A percentile compares a stretch with the other conserved stretches of the same genome.
Conservation (phyloP, 352 stramenopile species). For the Aphanomyces invadans region DNA sequence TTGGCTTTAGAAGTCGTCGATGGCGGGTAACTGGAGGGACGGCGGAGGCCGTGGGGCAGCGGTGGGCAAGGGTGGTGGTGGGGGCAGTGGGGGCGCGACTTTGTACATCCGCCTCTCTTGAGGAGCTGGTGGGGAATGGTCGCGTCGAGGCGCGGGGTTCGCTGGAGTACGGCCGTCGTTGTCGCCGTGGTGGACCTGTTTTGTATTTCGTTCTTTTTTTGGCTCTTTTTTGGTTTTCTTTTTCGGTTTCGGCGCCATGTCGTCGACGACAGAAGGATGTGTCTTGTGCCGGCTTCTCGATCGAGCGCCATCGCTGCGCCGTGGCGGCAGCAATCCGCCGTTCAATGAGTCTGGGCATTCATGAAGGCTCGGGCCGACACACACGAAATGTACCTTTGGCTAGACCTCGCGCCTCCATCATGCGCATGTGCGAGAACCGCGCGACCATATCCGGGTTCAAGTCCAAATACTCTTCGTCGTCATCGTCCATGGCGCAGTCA, state of each 20-base stretch:
- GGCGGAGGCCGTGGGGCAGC: background rate
- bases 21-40: constrained; percentile 2
- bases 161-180: too few relatives aligned
- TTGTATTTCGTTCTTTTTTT: too few relatives aligned
- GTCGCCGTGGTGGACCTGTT: too few relatives aligned
- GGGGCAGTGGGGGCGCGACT: background rate
- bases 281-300: background rate
- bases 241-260: background rate
- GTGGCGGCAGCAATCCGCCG: background rate
- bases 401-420: constrained; percentile 3
- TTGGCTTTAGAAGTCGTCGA: constrained; percentile 21
- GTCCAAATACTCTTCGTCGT: constrained; percentile 4
- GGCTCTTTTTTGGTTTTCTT: background rate
- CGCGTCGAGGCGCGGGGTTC: too few relatives aligned
- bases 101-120: background rate
- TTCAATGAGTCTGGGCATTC: background rate
- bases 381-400: background rate
- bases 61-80: background rate
- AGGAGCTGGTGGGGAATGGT: background rate
- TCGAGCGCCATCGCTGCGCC: background rate
- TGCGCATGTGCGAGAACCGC: constrained; percentile 20
- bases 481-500: background rate
- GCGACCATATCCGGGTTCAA: constrained; percentile 23
- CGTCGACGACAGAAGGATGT: background rate
- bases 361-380: too few relatives aligned